These are phyloP conservation scores for Candida maltosa DNA, from an alignment of 805 yeast genomes.

Conservation along the genomic window DNA sequence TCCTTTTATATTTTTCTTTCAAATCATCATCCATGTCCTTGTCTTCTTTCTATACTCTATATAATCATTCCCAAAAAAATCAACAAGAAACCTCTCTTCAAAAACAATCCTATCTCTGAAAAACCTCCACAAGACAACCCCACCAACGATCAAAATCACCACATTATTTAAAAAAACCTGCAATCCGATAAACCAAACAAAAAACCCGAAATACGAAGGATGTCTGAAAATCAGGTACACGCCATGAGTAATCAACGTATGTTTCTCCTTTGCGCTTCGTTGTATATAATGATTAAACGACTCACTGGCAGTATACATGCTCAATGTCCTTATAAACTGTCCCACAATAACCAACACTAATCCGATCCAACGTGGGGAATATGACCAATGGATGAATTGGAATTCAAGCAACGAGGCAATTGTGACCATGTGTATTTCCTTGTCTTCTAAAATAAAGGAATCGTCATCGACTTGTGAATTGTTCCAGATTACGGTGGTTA, in stretches of 20 bases:
- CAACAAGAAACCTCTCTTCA: slow-evolving; percentile 66
- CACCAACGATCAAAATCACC: slow-evolving; percentile 52
- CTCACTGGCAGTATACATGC: slow-evolving; percentile 85
- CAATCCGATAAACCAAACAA: slow-evolving; percentile 89
- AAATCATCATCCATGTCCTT: slow-evolving; percentile 53
- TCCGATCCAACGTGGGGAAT: slow-evolving; percentile 39
- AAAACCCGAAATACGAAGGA: slow-evolving; percentile 90
- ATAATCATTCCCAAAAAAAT: slow-evolving; percentile 74
- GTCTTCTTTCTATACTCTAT: slow-evolving; percentile 46
- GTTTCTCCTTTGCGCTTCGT: slow-evolving; percentile 47
- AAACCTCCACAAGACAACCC: slow-evolving; percentile 60
- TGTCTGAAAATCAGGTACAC: slow-evolving; percentile 69
- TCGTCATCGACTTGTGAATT: slow-evolving; percentile 62
- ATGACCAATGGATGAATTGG: not conserved
- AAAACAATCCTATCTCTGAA: slow-evolving; percentile 62
- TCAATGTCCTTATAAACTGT: slow-evolving; percentile 64
- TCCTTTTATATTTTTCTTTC: not conserved
- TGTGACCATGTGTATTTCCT: slow-evolving; percentile 25
- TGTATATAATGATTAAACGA: slow-evolving; percentile 84
- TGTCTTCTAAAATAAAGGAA: slow-evolving; percentile 39
- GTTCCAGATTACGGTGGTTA: slow-evolving; percentile 74
- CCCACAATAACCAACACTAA: slow-evolving; percentile 49
- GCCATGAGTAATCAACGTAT: slow-evolving; percentile 70
- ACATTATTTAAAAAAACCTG: slow-evolving; percentile 72
- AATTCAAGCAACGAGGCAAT: slow-evolving; percentile 17